A percentile compares a stretch with the other conserved stretches of the same genome.
Evolutionary conservation across 345 rosid species (phyloP).

Genomic region (Citrus unshiu): DNA sequence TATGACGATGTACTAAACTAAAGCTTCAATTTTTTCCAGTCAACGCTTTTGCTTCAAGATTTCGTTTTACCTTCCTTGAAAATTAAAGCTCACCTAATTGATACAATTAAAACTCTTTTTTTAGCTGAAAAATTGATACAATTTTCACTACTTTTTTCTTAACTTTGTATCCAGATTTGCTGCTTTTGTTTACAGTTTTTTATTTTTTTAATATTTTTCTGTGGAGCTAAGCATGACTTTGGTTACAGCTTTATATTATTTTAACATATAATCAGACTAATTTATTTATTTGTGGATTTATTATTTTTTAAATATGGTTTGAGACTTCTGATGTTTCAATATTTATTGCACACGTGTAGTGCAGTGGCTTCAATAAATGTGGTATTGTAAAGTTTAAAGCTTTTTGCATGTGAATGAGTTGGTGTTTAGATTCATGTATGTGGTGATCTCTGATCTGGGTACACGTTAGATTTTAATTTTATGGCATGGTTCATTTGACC

Average conservation of each 20-base stretch:
- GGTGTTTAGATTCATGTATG: neutral
- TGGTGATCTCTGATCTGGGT: neutral
- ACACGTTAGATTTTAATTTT: neutral
- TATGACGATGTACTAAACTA: neutral
- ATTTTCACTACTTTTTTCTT: neutral
- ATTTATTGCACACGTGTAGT: constrained; percentile 1
- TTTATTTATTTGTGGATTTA: neutral
- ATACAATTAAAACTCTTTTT: neutral
- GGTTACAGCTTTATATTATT: neutral
- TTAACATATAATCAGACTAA: neutral
- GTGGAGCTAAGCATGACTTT: neutral
- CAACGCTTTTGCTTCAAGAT: constrained; percentile 1
- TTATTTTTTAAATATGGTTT: neutral
- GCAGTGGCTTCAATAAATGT: neutral
- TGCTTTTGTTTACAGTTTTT: neutral
- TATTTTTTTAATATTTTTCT: too few relatives aligned
- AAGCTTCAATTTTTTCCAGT: neutral
- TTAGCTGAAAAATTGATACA: neutral
- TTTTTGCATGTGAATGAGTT: neutral
- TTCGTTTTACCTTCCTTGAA: neutral
- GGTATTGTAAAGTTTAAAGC: neutral
- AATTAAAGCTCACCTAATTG: neutral
- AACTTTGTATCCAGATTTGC: neutral
- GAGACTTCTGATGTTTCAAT: neutral
- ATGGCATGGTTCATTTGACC: neutral